phyloP scores from a whole-genome alignment of 768 basidiomycete genomes.

The Boletus rubropictus region DNA sequence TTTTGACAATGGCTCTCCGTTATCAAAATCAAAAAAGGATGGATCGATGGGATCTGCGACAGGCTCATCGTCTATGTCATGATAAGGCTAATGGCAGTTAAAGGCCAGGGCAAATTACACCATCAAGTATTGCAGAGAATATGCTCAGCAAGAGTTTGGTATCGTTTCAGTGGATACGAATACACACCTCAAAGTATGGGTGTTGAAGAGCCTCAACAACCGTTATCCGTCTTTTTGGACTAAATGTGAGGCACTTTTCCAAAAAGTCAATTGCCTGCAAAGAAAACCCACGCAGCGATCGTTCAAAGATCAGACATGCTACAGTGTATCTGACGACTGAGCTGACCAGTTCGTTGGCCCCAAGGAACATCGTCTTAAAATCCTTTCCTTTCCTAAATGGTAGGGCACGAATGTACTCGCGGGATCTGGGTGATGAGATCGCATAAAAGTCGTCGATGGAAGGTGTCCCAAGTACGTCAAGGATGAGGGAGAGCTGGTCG shows the following conservation, averaged over 20 bases:
- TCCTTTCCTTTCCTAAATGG: constrained; percentile 80
- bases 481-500: constrained; percentile 87
- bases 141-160: not conserved
- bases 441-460: constrained; percentile 93
- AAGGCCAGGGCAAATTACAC: not conserved
- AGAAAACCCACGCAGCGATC: not conserved
- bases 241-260: constrained; percentile 78
- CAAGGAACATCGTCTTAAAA: constrained; percentile 65
- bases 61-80: constrained; percentile 87
- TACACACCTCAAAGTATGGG: constrained; percentile 74
- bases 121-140: not conserved
- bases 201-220: constrained; percentile 84
- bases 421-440: constrained; percentile 71
- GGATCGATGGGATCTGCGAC: constrained; percentile 69
- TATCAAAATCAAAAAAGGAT: constrained; percentile 80
- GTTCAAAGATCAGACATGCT: not conserved
- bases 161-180: not conserved
- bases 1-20: constrained; percentile 55
- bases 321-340: constrained; percentile 18
- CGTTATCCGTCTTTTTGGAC: constrained; percentile 81
- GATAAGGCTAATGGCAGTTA: constrained; percentile 55
- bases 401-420: constrained; percentile 85
- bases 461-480: constrained; percentile 89
- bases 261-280: constrained; percentile 66
- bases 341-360: constrained; percentile 60